Evolutionary conservation across 768 basidiomycete species (phyloP).

Genomic region (Asterophora lycoperdoides): DNA sequence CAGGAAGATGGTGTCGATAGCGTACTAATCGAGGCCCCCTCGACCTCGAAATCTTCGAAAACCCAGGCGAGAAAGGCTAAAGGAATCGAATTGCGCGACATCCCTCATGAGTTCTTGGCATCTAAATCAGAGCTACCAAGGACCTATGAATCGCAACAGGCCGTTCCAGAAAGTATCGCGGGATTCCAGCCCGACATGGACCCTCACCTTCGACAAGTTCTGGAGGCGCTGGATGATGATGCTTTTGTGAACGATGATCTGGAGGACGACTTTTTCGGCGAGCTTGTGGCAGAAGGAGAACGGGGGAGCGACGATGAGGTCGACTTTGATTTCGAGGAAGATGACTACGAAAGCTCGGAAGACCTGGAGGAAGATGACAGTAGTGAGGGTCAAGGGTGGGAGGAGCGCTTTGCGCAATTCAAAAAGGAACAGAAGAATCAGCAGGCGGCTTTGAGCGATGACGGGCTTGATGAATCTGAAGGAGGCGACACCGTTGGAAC

Average conservation of each 20-base stretch:
- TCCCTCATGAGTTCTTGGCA: slow-evolving; percentile 70
- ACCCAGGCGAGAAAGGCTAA: slow-evolving; percentile 23
- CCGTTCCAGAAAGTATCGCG: slow-evolving; percentile 74
- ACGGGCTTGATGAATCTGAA: slow-evolving; percentile 55
- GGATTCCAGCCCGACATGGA: slow-evolving; percentile 97
- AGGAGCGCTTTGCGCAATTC: slow-evolving; percentile 76
- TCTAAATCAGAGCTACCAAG: slow-evolving; percentile 70
- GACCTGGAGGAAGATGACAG: slow-evolving; percentile 12
- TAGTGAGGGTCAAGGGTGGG: slow-evolving; percentile 49
- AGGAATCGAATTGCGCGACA: slow-evolving; percentile 45
- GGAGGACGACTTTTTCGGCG: slow-evolving; percentile 72
- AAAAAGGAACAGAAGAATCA: slow-evolving; percentile 57
- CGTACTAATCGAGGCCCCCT: slow-evolving; percentile 74
- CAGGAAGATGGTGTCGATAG: slow-evolving; percentile 81
- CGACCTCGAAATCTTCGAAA: slow-evolving; percentile 30
- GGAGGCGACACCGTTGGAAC: slow-evolving; percentile 77
- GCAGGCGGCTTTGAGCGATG: slow-evolving; percentile 37
- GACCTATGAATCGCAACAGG: slow-evolving; percentile 72
- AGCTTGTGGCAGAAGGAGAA: slow-evolving; percentile 71
- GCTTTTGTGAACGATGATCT: slow-evolving; percentile 81
- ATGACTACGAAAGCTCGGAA: slow-evolving; percentile 30
- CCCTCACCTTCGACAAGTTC: slow-evolving; percentile 84
- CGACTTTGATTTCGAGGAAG: slow-evolving; percentile 65
- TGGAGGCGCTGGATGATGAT: slow-evolving; percentile 95
- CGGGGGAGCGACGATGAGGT: slow-evolving; percentile 54